A percentile compares a stretch with the other conserved stretches of the same genome.
Evolutionary conservation across 129 eudicot species (phyloP).

Genomic region (Scalesia atractyloides): DNA sequence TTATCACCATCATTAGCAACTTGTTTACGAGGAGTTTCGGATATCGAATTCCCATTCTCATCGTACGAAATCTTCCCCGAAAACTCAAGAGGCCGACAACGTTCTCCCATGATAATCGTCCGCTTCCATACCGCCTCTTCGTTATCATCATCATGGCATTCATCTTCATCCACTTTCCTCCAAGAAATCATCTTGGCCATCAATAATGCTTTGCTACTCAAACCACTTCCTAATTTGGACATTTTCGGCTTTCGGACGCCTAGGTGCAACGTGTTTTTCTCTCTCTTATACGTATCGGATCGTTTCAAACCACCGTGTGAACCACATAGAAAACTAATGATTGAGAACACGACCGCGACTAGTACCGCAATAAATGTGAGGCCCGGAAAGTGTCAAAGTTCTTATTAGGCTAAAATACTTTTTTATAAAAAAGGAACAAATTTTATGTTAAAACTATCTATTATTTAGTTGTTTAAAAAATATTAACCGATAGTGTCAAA

Average conservation of each 20-base stretch:
- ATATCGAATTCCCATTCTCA: constrained; percentile 58
- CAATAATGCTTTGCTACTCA: constrained; percentile 64
- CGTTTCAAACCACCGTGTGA: constrained; percentile 37
- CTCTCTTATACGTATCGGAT: constrained; percentile 22
- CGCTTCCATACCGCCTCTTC: constrained; percentile 79
- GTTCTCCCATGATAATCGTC: constrained; percentile 77
- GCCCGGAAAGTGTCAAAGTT: constrained; percentile 15
- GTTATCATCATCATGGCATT: constrained; percentile 26
- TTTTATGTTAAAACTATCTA: background rate
- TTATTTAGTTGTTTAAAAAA: background rate
- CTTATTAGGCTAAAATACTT: too few species aligned
- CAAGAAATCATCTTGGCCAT: constrained; percentile 76
- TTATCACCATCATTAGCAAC: constrained; percentile 14
- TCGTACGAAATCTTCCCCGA: constrained; percentile 74
- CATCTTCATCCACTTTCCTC: constrained; percentile 57
- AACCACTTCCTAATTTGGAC: constrained; percentile 45
- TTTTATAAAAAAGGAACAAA: too few species aligned
- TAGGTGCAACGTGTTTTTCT: constrained; percentile 28
- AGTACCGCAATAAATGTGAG: constrained; percentile 31
- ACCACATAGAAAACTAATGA: constrained; percentile 54
- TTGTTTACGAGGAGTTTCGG: constrained; percentile 34
- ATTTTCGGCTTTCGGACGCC: constrained; percentile 31
- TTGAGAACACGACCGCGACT: constrained; percentile 42
- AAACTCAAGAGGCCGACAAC: constrained; percentile 78
- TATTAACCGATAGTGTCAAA: too few species aligned